A percentile compares a stretch with the other conserved stretches of the same genome.
phyloP scores from a whole-genome alignment of 2,329 filamentous ascomycete species.

The Botrytis cinerea region DNA sequence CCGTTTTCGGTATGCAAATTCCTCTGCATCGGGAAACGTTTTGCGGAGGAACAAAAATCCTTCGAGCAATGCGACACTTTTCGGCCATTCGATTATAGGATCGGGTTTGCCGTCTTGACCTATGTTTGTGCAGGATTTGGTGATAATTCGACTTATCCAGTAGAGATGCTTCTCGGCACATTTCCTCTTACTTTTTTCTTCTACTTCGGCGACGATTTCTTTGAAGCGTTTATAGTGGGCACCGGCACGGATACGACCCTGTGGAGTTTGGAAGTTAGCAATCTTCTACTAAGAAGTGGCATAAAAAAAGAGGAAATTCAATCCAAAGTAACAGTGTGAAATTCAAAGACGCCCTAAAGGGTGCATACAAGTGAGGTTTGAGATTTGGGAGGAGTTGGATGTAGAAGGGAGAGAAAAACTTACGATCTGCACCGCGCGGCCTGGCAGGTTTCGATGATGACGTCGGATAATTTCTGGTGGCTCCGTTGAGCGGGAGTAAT shows the following conservation, averaged over 20 bases:
- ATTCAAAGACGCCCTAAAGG: not conserved
- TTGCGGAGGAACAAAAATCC: not conserved
- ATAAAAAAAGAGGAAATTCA: not conserved
- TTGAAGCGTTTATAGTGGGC: not conserved
- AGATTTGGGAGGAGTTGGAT: not conserved
- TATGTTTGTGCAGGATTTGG: not conserved
- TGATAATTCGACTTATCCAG: constrained; percentile 1
- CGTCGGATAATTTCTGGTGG: not conserved
- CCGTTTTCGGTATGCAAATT: not conserved
- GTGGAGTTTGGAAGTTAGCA: not conserved
- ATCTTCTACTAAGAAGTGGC: no score
- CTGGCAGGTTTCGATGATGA: not conserved
- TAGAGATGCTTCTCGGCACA: constrained; percentile 2
- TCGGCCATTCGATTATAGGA: not conserved
- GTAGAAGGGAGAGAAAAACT: not conserved
- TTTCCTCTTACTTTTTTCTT: not conserved
- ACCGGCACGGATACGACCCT: not conserved
- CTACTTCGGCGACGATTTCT: not conserved
- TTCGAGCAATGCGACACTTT: not conserved
- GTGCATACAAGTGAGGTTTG: not conserved
- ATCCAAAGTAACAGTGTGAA: not conserved
- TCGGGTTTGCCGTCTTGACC: not conserved
- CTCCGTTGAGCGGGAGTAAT: not conserved
- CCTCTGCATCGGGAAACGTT: not conserved
- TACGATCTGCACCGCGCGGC: not conserved